Base-by-base conservation (phyloP, 345 rosid species). In the Triadica sebifera region DNA sequence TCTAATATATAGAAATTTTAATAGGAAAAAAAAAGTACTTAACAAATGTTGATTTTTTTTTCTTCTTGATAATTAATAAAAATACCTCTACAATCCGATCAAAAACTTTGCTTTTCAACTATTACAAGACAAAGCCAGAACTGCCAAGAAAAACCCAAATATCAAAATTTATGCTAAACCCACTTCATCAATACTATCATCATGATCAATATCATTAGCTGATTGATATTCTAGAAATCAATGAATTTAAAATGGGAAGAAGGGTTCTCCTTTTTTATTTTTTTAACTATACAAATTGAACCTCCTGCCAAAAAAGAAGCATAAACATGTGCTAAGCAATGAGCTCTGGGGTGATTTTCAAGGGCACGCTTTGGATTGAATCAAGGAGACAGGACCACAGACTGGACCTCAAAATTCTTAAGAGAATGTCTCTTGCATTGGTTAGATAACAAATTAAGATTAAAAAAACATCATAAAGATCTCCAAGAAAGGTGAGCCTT, bases 361-460 rank as follows among this genome's bases (percentile, higher is more conserved):
- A 89, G 93, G 77, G 95, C 98, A 94, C 98, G 98, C 97, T 88
- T 92, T 89, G 97, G 92, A 73, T 86, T 87, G 87, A 86, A 82
- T 84, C 89, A 85, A 85, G 92, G 90, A 84, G 95, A 87, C 95
- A 85, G 77, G 81, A 79, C 79, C 81, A 84, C 77, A 69, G 75
- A 66, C 87, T 81, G 63, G 63, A 77, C 41, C 64, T 81, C 85
- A 60, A 82, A 68, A 20, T 71, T 78, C 81, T 72, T 76, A 75
- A 84, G 85, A 85, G 87, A 84, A 84, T 85, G 88, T 86, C 84
- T 83, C 79, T 72, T 70, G 63, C 77, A 51, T 80, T 63, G 82
- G 52, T 73, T 79, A 69, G 46, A 78, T 77, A 75, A 66, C 77
- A 84, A 78, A 75, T 72, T 73, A 72, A 69, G 72, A 59, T 53